Conservation (phyloP, 1,284 basidiomycete genomes). For the Puccinia novopanici region DNA sequence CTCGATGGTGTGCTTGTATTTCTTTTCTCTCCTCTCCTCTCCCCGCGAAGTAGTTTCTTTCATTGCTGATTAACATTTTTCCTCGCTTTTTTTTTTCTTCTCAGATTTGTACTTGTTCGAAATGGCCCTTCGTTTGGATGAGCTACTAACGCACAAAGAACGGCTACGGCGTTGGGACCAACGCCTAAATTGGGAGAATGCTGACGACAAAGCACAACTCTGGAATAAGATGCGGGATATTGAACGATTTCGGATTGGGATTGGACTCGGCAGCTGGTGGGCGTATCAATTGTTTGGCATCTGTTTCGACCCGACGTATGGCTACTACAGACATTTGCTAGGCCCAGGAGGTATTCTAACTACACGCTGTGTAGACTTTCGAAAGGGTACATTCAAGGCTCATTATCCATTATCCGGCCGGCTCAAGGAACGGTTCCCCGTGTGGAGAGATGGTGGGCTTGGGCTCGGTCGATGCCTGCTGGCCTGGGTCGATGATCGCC, state of each 20-base stretch:
- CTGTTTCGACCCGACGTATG: conserved; percentile 27
- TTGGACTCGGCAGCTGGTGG: conserved; percentile 41
- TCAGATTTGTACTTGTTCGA: conserved; percentile 48
- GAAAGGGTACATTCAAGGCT: conserved; percentile 33
- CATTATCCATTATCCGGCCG: conserved; percentile 40
- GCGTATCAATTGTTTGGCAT: conserved; percentile 19
- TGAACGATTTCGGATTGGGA: conserved; percentile 20
- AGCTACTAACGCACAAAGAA: conserved; percentile 29
- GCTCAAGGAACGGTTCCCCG: conserved; percentile 19
- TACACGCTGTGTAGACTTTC: background rate
- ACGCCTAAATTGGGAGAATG: conserved; percentile 37
- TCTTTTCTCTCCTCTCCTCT: conserved; percentile 1
- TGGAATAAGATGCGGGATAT: conserved; percentile 16
- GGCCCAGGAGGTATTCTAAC: conserved; percentile 25
- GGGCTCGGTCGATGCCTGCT: conserved; percentile 42
- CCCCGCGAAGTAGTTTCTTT: background rate
- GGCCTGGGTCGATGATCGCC: conserved; percentile 35
- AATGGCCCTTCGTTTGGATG: conserved; percentile 34
- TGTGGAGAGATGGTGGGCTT: conserved; percentile 42
- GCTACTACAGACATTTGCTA: conserved; percentile 32
- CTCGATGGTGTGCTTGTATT: conserved; percentile 40
- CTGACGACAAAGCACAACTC: background rate
- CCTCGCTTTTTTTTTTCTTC: background rate
- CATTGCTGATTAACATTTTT: background rate
- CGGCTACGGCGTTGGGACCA: conserved; percentile 43